A percentile compares a stretch with the other conserved stretches of the same genome.
Evolutionary conservation across 129 eudicot species (phyloP).

Genomic region (Tagetes erecta): DNA sequence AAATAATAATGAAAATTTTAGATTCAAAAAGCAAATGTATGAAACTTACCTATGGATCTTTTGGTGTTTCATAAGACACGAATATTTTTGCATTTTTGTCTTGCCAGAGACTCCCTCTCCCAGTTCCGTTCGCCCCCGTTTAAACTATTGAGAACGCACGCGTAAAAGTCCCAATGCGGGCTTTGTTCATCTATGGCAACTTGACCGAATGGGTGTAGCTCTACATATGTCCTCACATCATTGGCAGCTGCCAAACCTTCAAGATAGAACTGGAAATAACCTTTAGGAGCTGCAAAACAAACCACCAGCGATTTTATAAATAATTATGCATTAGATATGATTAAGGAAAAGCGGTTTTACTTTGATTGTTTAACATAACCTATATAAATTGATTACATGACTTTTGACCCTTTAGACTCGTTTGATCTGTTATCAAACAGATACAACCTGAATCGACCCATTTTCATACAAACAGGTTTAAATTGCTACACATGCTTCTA

Average conservation of each 20-base stretch:
- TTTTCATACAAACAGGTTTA: background rate
- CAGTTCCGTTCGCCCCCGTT: background rate
- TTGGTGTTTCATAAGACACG: background rate
- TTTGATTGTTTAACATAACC: background rate
- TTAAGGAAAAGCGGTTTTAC: background rate
- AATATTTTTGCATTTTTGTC: background rate
- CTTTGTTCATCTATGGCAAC: slow-evolving; percentile 49
- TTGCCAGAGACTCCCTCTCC: background rate
- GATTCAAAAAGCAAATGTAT: background rate
- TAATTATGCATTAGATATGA: background rate
- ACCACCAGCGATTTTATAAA: background rate
- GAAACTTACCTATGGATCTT: no score
- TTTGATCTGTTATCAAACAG: background rate
- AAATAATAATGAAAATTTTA: background rate
- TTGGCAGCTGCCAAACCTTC: slow-evolving; percentile 52
- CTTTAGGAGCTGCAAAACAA: slow-evolving; percentile 61
- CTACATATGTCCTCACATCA: slow-evolving; percentile 52
- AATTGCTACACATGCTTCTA: slow-evolving; percentile 15
- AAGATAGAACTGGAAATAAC: slow-evolving; percentile 62
- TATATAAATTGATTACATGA: background rate
- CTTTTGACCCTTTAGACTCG: background rate
- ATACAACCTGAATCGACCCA: background rate
- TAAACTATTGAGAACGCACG: slow-evolving; percentile 34
- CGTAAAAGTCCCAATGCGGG: slow-evolving; percentile 56
- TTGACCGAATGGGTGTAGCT: slow-evolving; percentile 75